These are phyloP conservation scores for Luffa aegyptiaca DNA, from an alignment of 306 rosid species.

Conservation along the genomic window DNA sequence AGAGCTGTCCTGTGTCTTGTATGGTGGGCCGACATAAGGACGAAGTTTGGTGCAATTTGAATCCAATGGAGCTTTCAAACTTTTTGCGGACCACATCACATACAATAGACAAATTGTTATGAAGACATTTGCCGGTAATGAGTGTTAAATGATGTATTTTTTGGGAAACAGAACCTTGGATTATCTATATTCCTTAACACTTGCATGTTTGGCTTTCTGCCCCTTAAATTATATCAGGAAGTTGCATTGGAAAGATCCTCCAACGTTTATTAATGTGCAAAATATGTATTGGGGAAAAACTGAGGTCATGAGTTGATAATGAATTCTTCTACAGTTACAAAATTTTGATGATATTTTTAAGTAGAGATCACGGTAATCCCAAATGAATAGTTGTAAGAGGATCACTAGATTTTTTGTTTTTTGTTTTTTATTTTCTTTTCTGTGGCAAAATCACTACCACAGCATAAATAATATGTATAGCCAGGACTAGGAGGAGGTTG, in stretches of 20 bases:
- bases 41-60: constrained; percentile 21
- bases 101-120: constrained; percentile 18
- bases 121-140: constrained; percentile 8
- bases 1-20: constrained; percentile 1
- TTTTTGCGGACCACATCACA: constrained; percentile 23
- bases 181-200: neutral
- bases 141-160: constrained; percentile 11
- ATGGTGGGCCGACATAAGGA: constrained; percentile 15
- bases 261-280: neutral
- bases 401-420: constrained; percentile 1
- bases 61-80: constrained; percentile 11
- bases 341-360: neutral
- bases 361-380: neutral
- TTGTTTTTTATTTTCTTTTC: neutral
- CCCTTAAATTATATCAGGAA: constrained; percentile 3
- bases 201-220: constrained; percentile 2
- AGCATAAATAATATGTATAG: neutral
- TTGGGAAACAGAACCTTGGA: constrained; percentile 14
- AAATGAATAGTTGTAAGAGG: constrained; percentile 9
- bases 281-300: neutral
- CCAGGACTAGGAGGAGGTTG: constrained; percentile 22
- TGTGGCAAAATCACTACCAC: neutral
- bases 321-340: neutral
- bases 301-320: neutral
- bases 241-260: neutral